Evolutionary conservation across 208 protist species (phyloP).

Genomic region (Blechomonas ayalai): DNA sequence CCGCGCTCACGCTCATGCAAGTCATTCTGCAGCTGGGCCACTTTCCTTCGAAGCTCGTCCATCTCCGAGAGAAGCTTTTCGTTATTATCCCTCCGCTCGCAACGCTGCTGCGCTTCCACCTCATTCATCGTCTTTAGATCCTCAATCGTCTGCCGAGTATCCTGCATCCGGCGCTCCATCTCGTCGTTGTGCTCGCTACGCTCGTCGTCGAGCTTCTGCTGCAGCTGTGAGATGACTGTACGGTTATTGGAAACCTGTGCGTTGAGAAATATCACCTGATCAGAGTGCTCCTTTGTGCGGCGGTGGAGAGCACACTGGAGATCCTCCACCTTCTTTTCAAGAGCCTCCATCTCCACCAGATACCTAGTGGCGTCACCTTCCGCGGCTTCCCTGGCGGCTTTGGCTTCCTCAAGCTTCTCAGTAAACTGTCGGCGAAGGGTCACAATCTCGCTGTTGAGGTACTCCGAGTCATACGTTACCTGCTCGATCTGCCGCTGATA

Average conservation of each 20-base stretch:
- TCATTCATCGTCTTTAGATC: constrained; percentile 19
- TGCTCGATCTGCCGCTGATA: constrained; percentile 76
- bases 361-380: constrained; percentile 24
- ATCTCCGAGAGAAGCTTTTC: constrained; percentile 42
- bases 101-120: constrained; percentile 8
- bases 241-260: constrained; percentile 80
- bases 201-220: constrained; percentile 45
- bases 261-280: constrained; percentile 83
- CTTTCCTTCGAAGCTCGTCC: constrained; percentile 23
- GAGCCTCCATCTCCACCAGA: constrained; percentile 50
- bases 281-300: constrained; percentile 74
- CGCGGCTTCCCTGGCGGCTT: constrained; percentile 14
- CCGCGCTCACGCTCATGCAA: constrained; percentile 19
- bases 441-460: constrained; percentile 60
- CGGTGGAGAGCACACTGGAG: constrained; percentile 50
- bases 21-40: constrained; percentile 19
- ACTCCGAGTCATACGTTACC: constrained; percentile 74
- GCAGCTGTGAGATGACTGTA: constrained; percentile 57
- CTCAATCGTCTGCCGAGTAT: constrained; percentile 17
- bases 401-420: constrained; percentile 20
- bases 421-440: constrained; percentile 28
- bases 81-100: constrained; percentile 16
- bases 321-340: constrained; percentile 54
- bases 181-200: constrained; percentile 29
- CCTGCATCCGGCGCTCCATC: constrained; percentile 17